Percentiles rank a stretch among this genome's conserved stretches.
phyloP scores from a whole-genome alignment of 805 yeast species.

The Candida ficus region DNA sequence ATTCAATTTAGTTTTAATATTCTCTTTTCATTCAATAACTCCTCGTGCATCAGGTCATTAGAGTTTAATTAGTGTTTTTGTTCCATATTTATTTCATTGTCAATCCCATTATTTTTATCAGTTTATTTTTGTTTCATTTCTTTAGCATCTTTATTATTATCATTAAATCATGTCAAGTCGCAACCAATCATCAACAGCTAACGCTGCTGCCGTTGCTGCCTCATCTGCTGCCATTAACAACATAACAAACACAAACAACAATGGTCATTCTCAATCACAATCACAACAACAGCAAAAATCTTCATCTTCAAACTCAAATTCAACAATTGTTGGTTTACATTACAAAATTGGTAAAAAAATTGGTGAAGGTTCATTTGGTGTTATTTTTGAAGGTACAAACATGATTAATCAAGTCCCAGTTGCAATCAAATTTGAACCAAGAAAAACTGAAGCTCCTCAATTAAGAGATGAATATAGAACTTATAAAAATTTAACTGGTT shows the following conservation, averaged over 20 bases:
- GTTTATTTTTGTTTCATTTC: neutral
- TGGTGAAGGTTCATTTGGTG: slow-evolving; percentile 86
- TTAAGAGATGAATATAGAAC: slow-evolving; percentile 77
- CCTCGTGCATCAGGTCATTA: too few species aligned
- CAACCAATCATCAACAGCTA: slow-evolving; percentile 8
- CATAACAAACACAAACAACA: slow-evolving; percentile 22
- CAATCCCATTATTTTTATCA: neutral
- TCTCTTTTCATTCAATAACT: too few species aligned
- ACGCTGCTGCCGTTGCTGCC: slow-evolving; percentile 27
- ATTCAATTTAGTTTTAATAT: too few species aligned
- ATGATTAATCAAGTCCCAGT: slow-evolving; percentile 56
- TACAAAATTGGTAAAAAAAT: slow-evolving; percentile 79
- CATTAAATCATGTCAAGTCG: slow-evolving; percentile 8
- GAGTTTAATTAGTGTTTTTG: too few species aligned
- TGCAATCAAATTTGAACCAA: slow-evolving; percentile 77
- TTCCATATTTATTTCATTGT: too few species aligned
- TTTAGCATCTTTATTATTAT: neutral
- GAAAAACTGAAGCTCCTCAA: slow-evolving; percentile 81
- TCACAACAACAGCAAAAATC: slow-evolving; percentile 7
- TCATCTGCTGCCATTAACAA: slow-evolving; percentile 26
- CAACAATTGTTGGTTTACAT: slow-evolving; percentile 46
- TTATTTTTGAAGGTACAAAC: slow-evolving; percentile 77
- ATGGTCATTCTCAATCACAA: slow-evolving; percentile 2
- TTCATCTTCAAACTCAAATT: slow-evolving; percentile 11
- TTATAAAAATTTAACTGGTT: slow-evolving; percentile 63